These are phyloP conservation scores for Coffea eugenioides DNA, from an alignment of 257 asterid genomes.

Conservation along the genomic window DNA sequence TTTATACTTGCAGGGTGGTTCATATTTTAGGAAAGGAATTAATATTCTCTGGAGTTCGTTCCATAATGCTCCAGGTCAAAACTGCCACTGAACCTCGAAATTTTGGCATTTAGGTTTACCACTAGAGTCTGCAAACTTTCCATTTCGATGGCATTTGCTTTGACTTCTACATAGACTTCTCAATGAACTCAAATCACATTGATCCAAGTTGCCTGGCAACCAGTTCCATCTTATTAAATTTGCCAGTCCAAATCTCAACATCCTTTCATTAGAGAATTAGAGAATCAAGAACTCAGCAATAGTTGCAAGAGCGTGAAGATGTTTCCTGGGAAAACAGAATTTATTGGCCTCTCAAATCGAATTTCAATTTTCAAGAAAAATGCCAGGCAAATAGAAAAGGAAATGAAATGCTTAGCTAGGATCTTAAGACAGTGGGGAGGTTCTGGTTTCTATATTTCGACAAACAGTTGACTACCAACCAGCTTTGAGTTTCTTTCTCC, in stretches of 20 bases:
- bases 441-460: slow-evolving; percentile 21
- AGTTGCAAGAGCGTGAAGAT: neutral
- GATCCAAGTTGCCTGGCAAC: too few species aligned
- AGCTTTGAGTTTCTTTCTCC: neutral
- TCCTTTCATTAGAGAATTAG: neutral
- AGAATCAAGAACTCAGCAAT: neutral
- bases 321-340: neutral
- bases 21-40: neutral
- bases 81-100: neutral
- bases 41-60: neutral
- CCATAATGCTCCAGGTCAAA: neutral
- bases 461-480: slow-evolving; percentile 17
- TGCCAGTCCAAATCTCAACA: neutral
- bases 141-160: neutral
- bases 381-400: neutral
- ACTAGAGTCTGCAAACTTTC: neutral
- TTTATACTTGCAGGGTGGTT: neutral
- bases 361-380: neutral
- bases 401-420: neutral
- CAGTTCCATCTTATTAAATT: neutral
- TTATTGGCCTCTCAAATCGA: neutral
- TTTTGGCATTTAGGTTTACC: neutral
- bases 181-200: neutral
- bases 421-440: neutral
- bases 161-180: neutral